Evolutionary conservation across 2,329 filamentous ascomycete species (phyloP), one percentile per base, ranked within the genome.

Genomic region (Phoma herbarum): DNA sequence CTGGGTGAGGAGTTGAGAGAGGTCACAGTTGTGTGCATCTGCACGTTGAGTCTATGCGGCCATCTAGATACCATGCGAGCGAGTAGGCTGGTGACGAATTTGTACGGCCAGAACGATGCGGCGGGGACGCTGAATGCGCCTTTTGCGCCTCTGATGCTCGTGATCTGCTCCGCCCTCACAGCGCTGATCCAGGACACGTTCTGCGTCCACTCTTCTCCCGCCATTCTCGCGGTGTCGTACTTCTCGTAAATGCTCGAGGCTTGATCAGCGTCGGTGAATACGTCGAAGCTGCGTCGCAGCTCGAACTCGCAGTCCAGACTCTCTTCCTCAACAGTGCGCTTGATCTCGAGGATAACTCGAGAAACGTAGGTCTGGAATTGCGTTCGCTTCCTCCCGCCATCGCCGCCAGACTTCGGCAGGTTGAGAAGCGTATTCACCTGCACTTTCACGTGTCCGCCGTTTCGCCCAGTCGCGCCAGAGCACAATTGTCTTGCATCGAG

Each of bases 401-500:
- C 33, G 2, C 14, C n/a, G 14, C 11, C 37, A 3, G 18, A 25
- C 16, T 33, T n/a, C 2, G 45, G 23, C 10, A 57, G 33, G 14
- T 43, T 26, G 3, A 69, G 62, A 2, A 78, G 69, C 37, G 73
- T 77, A 7, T 75, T 74, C 1, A 84, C 84, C 45, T 80, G 79
- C 2, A 75, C 73, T 14, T 78, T 75, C n/a, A 82, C 82, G 33
- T 82, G 79, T 6, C 78, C 79, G 47, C 79, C 70, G 42, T 73
- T 74, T 1, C 71, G 57, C 1, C 59, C 67, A 2, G 69, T 74
- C 0, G 69, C 68, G 4, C 69, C 69, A 5, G 63, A 66, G 42
- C 69, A 73, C 0, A 71, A 47, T 10, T 62, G 22, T 8, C 67
- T 52, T 22, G 70, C 70, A 43, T 74, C 71, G 2, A 73, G 42